Evolutionary conservation across 306 rosid species (phyloP), one percentile per base, ranked within the genome.

Genomic region (Glycine latifolia): DNA sequence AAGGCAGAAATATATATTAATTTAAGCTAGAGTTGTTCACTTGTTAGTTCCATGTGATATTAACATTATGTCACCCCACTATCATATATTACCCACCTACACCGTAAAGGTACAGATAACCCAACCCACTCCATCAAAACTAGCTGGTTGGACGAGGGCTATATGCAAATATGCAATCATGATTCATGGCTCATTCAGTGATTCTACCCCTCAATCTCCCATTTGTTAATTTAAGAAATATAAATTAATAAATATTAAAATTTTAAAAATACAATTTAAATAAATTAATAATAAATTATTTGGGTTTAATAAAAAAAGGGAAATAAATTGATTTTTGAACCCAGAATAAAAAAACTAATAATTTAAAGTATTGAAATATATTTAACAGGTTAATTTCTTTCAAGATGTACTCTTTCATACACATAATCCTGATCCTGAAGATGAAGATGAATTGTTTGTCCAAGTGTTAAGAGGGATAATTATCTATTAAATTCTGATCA

Each of bases 21-120:
- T 67, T 67, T 39, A 67, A 67, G 6, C 54, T 8, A 44, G 14
- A 43, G 73, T 67, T n/a, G 73, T 67, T 67, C 9, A 67, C 4
- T 67, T 67, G 73, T 67, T 43, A 44, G 54, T 67, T 67, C 8
- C 43, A 7, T 43, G 53, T 67, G 72, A 67, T 16, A 46, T 67
- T 44, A 67, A 67, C 53, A 44, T 46, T 67, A 16, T 67, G 54
- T 44, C 37, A 67, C 15, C 72, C 35, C 73, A 43, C 53, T 67
- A 67, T 67, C 73, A 44, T 44, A 44, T 9, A 41, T 43, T 43
- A 67, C 53, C 73, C 73, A 67, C 73, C 73, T 16, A 67, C 73
- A 44, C 73, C 10, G 16, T 67, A 67, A 67, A 67, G 73, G 37
- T 67, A 67, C 73, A 67, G 13, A 67, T 67, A 67, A 67, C 73